A percentile compares a stretch with the other conserved stretches of the same genome.
phyloP scores from a whole-genome alignment of 371 early-diverging fungal genomes.

The Actinomortierella ambigua region DNA sequence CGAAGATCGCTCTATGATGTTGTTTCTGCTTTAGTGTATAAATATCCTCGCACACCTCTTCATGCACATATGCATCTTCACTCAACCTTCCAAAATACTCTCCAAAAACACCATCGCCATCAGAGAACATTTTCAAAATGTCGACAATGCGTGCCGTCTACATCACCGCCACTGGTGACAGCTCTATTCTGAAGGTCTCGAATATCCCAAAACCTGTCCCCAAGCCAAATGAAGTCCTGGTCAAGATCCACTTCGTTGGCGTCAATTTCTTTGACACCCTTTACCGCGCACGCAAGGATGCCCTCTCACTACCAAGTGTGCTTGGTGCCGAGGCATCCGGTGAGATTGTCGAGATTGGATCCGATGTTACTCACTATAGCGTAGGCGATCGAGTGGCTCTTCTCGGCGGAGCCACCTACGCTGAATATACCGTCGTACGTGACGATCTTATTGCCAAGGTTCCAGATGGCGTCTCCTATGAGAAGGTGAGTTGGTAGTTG shows the following conservation, averaged over 20 bases:
- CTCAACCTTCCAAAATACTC: no score
- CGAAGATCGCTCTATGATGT: no score
- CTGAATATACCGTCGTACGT: constrained; percentile 70
- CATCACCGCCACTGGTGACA: constrained; percentile 66
- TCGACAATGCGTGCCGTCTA: constrained; percentile 70
- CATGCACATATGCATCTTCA: no score
- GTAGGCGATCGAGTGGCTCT: constrained; percentile 84
- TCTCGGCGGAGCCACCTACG: constrained; percentile 63
- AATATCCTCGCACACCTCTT: no score
- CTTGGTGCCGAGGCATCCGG: constrained; percentile 85
- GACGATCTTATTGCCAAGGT: constrained; percentile 49
- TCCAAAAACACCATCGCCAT: no score
- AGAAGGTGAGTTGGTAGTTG: constrained; percentile 59
- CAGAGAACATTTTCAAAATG: no score
- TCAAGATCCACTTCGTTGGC: constrained; percentile 77
- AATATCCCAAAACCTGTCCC: constrained; percentile 51
- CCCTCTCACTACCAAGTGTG: constrained; percentile 61
- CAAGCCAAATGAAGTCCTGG: constrained; percentile 61
- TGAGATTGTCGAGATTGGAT: constrained; percentile 73
- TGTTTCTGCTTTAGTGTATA: no score
- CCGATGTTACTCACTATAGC: constrained; percentile 60
- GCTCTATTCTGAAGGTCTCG: constrained; percentile 70
- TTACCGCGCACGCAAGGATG: constrained; percentile 82
- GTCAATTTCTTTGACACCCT: constrained; percentile 93
- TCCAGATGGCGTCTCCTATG: constrained; percentile 56